Evolutionary conservation across 768 basidiomycete genomes (phyloP).

Genomic region (Pleurotus cornucopiae): DNA sequence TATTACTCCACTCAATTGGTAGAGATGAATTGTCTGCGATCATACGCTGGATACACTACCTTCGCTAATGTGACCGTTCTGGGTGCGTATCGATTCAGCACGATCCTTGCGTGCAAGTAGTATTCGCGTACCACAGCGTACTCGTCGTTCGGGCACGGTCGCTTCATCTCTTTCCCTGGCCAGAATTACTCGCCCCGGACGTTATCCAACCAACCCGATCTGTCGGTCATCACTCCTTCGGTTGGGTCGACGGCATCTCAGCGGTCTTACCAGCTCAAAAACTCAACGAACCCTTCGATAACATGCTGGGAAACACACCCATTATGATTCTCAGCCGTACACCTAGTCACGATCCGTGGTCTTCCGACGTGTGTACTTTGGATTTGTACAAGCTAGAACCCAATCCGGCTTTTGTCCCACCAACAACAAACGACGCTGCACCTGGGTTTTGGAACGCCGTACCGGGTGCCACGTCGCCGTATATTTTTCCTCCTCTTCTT

Average conservation of each 20-base stretch:
- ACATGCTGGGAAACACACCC: neutral
- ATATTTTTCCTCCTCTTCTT: constrained; percentile 47
- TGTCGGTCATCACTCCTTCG: constrained; percentile 48
- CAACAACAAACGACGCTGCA: neutral
- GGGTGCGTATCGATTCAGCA: constrained; percentile 23
- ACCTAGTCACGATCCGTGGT: constrained; percentile 62
- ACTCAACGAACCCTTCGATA: constrained; percentile 1
- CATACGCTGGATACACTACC: no score
- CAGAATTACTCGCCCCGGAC: constrained; percentile 25
- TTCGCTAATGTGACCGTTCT: neutral
- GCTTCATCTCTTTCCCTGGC: constrained; percentile 50
- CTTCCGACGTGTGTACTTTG: constrained; percentile 40
- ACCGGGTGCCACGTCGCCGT: constrained; percentile 19
- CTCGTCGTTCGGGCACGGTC: constrained; percentile 59
- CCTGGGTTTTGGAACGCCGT: neutral
- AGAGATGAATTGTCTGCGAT: no score
- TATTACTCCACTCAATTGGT: no score
- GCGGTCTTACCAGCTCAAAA: constrained; percentile 21
- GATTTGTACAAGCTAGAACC: constrained; percentile 46
- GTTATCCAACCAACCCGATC: constrained; percentile 19
- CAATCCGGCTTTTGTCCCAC: constrained; percentile 23
- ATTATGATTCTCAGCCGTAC: constrained; percentile 51
- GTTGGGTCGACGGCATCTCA: constrained; percentile 63
- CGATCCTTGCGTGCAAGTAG: constrained; percentile 49
- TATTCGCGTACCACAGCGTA: constrained; percentile 41